These are phyloP conservation scores for Sclerotinia minor DNA, from an alignment of 2,329 filamentous ascomycete species.

Conservation along the genomic window DNA sequence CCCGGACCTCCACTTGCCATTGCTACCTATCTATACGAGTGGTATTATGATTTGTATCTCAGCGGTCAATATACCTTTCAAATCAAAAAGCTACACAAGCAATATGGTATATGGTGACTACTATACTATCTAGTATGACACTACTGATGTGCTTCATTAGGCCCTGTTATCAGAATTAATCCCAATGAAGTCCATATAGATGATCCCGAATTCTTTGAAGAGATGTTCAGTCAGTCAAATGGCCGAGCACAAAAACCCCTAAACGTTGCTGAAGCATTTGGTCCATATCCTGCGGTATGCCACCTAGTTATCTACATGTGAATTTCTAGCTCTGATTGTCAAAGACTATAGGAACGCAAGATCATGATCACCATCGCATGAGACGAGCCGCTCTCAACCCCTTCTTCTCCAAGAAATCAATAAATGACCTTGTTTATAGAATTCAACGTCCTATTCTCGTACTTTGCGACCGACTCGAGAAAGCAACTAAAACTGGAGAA, in stretches of 20 bases:
- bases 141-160: neutral
- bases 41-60: slow-evolving; percentile 46
- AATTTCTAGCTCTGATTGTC: neutral
- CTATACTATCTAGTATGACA: neutral
- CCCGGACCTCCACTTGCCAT: neutral
- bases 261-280: slow-evolving; percentile 16
- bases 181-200: slow-evolving; percentile 28
- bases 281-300: slow-evolving; percentile 15
- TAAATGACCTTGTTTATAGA: neutral
- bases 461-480: slow-evolving; percentile 1
- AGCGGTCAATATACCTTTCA: slow-evolving; percentile 47
- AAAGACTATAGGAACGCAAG: slow-evolving; percentile 23
- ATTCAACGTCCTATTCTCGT: slow-evolving; percentile 16
- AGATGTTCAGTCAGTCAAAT: slow-evolving; percentile 10
- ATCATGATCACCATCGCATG: slow-evolving; percentile 28
- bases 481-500: neutral
- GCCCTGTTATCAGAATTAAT: slow-evolving; percentile 27
- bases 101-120: slow-evolving; percentile 42
- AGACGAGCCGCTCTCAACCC: slow-evolving; percentile 27
- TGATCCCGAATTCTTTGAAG: slow-evolving; percentile 29
- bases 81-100: slow-evolving; percentile 46
- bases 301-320: neutral
- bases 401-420: slow-evolving; percentile 29
- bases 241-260: slow-evolving; percentile 1
- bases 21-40: slow-evolving; percentile 19